Base-by-base conservation (phyloP, 257 asterid genomes). In the Nicotiana benthamiana region DNA sequence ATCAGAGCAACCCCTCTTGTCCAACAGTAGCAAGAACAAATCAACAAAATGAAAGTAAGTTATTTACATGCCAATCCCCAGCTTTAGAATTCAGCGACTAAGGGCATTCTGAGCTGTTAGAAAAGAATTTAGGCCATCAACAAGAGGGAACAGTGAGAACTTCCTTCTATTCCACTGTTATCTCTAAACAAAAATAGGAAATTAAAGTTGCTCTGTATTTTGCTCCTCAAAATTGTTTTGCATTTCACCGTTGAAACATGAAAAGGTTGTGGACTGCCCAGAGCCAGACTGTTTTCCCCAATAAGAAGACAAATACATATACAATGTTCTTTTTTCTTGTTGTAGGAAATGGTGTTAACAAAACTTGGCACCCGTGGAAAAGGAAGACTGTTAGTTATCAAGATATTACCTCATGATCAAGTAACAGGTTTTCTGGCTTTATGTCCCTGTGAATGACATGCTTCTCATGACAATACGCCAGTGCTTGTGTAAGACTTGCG, bases 371-470 rank as follows among this genome's bases (percentile, higher is more conserved):
- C 1, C 53, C 6, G 18, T 13, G 43, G 52, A 66, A 75, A 28
- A 54, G 26, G 30, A 80, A 67, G 26, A 65, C 18, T 1, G 5
- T 30, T 2, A 32, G 75, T 17, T 79, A 28, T 15, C 13, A 63
- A 63, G 18, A 80, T 61, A 66, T 86, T 91, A 96, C 99, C 97
- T 94, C 96, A 60, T 96, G 99, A 89, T 96, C 99, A 46, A 96
- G 92, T 65, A 96, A 85, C 91, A 96, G 86, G 83, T 96, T 95
- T 82, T 96, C 99, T 0, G 99, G 99, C 86, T 96, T 96, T 89
- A 96, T 96, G 86, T 96, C 99, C 85, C 99, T 90, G 88, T 96
- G 98, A 89, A 96, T 96, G 84, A 94, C 99, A 81, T 92, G 85
- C 89, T 93, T 96, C 84, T 94, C 89, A 60, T 96, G 99, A 78